Percentiles rank a stretch among this genome's conserved stretches.
These are phyloP conservation scores for Colletotrichum orchidophilum DNA, from an alignment of 2,329 filamentous ascomycete species.

Conservation along the genomic window DNA sequence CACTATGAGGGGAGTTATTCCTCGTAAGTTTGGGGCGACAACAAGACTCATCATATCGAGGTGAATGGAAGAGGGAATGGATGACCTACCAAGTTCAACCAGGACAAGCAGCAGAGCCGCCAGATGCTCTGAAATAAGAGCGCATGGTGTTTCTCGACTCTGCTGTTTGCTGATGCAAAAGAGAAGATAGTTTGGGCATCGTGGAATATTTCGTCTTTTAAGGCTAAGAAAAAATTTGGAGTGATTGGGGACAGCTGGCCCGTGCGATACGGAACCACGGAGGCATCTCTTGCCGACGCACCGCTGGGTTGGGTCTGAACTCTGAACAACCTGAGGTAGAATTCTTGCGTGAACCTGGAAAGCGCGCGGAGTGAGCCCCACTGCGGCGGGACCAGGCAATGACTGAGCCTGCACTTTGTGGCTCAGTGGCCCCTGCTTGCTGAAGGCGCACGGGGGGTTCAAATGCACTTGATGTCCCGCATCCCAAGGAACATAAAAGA, in stretches of 20 bases:
- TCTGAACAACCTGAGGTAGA: not conserved
- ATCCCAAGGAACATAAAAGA: conserved; percentile 28
- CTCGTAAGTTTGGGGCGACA: conserved; percentile 62
- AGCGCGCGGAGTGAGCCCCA: not conserved
- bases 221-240: conserved; percentile 24
- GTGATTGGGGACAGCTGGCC: conserved; percentile 27
- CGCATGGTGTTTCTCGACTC: conserved; percentile 16
- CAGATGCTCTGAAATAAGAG: conserved; percentile 1
- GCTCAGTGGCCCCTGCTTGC: conserved; percentile 11
- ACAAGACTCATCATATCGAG: conserved; percentile 54
- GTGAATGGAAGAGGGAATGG: not conserved
- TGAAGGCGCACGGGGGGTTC: conserved; percentile 4
- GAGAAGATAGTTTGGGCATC: not conserved
- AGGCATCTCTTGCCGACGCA: conserved; percentile 24
- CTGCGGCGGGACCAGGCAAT: not conserved
- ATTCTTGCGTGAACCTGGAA: not conserved
- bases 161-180: conserved; percentile 21
- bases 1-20: conserved; percentile 56
- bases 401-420: not conserved
- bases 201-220: conserved; percentile 17
- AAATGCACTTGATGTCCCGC: conserved; percentile 31
- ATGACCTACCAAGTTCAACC: conserved; percentile 34
- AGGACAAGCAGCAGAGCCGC: conserved; percentile 9
- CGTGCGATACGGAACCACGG: conserved; percentile 24
- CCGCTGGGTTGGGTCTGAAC: not conserved